Conservation (phyloP, 371 early-diverging fungal genomes). For the Catenaria anguillulae region DNA sequence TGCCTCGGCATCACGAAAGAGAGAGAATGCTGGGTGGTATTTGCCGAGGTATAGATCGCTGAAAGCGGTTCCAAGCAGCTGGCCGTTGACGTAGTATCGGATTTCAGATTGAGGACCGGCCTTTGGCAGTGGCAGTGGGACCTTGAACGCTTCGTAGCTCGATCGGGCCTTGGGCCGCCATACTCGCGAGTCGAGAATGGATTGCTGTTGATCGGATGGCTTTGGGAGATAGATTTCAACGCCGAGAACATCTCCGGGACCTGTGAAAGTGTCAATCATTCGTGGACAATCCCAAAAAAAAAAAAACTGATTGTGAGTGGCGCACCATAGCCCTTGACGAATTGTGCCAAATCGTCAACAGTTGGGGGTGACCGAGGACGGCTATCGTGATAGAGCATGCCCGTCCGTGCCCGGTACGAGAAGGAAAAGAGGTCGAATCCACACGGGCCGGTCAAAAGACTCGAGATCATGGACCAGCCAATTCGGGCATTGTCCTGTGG, state of each 20-base stretch:
- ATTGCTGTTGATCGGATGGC: constrained; percentile 18
- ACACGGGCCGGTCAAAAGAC: constrained; percentile 53
- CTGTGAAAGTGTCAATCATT: too few species aligned
- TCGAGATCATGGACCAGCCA: constrained; percentile 56
- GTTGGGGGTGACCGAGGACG: constrained; percentile 12
- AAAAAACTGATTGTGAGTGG: too few species aligned
- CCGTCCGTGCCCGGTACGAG: constrained; percentile 37
- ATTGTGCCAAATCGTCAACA: background rate
- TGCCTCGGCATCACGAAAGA: constrained; percentile 37
- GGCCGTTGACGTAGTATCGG: constrained; percentile 44
- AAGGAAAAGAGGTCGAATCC: constrained; percentile 55
- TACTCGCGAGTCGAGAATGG: constrained; percentile 8
- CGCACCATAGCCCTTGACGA: constrained; percentile 7
- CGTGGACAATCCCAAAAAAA: too few species aligned
- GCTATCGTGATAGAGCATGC: constrained; percentile 42
- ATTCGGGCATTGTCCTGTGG: constrained; percentile 32
- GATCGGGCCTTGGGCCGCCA: too few species aligned
- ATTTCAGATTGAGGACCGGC: constrained; percentile 25
- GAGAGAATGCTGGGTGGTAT: constrained; percentile 51
- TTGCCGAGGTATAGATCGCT: constrained; percentile 39
- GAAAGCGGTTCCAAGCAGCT: constrained; percentile 42
- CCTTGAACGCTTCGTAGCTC: constrained; percentile 12
- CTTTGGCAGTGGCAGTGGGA: constrained; percentile 20
- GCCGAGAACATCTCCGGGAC: constrained; percentile 48
- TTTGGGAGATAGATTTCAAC: constrained; percentile 38